A percentile compares a stretch with the other conserved stretches of the same genome.
These are phyloP conservation scores for Sugiyamaella novakii DNA, from an alignment of 1,139 yeast species.

Conservation along the genomic window DNA sequence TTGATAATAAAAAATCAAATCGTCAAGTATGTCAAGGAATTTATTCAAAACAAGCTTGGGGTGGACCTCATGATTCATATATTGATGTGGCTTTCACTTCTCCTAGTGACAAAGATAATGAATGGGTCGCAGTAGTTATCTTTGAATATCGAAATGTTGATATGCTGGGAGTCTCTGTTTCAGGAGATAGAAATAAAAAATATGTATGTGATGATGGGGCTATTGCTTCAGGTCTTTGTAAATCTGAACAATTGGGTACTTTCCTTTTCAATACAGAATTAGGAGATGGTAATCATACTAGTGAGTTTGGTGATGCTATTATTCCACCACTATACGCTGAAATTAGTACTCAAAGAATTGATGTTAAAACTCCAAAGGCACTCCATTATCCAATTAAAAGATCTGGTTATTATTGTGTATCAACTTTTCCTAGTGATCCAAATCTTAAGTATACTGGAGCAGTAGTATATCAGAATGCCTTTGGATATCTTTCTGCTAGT, in stretches of 20 bases:
- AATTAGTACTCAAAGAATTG: slow-evolving; percentile 58
- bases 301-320: slow-evolving; percentile 7
- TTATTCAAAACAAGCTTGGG: slow-evolving; percentile 86
- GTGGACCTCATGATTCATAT: slow-evolving; percentile 57
- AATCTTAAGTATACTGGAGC: slow-evolving; percentile 58
- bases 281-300: slow-evolving; percentile 15
- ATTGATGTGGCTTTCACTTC: slow-evolving; percentile 49
- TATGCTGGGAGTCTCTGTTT: slow-evolving; percentile 59
- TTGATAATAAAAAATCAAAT: slow-evolving; percentile 47
- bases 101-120: slow-evolving; percentile 40
- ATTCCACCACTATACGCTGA: slow-evolving; percentile 49
- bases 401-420: slow-evolving; percentile 92
- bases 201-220: slow-evolving; percentile 79
- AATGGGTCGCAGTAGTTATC: slow-evolving; percentile 63
- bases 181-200: slow-evolving; percentile 44
- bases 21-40: slow-evolving; percentile 86
- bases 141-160: slow-evolving; percentile 82
- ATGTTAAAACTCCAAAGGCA: slow-evolving; percentile 53
- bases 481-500: slow-evolving; percentile 83
- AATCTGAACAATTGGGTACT: slow-evolving; percentile 55
- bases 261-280: slow-evolving; percentile 43
- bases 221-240: slow-evolving; percentile 60
- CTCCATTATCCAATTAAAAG: slow-evolving; percentile 63
- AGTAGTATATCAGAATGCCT: slow-evolving; percentile 85
- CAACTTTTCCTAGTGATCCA: slow-evolving; percentile 55